phyloP scores from a whole-genome alignment of 345 rosid genomes.

The Eucalyptus tenuipes region DNA sequence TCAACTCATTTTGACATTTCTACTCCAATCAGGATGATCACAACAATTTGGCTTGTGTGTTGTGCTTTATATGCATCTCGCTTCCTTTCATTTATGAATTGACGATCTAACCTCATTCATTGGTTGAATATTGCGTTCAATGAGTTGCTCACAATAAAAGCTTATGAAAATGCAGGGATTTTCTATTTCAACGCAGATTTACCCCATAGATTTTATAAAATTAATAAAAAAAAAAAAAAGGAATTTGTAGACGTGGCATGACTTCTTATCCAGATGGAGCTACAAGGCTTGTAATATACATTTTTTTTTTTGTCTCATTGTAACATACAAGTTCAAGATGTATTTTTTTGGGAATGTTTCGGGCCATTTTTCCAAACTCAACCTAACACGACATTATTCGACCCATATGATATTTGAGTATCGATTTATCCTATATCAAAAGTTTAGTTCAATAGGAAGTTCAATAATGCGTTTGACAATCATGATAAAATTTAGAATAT shows the following conservation, averaged over 20 bases:
- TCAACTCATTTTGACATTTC: no score
- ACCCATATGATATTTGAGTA: not conserved
- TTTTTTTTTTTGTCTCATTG: no score
- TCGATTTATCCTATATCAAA: not conserved
- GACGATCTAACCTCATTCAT: not conserved
- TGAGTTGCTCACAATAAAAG: not conserved
- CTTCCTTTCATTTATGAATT: not conserved
- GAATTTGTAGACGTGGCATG: not conserved
- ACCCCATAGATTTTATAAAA: not conserved
- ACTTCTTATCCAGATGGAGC: not conserved
- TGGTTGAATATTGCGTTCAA: not conserved
- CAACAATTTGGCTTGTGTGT: not conserved
- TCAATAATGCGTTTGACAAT: no score
- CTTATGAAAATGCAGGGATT: not conserved
- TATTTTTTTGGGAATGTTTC: not conserved
- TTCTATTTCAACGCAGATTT: not conserved
- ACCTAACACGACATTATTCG: not conserved
- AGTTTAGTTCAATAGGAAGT: not conserved
- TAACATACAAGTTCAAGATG: not conserved
- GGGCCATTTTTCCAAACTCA: not conserved
- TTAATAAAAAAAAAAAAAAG: fast-evolving
- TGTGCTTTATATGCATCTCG: not conserved
- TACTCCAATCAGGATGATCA: not conserved
- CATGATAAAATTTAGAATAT: no score
- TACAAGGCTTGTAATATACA: not conserved